These are phyloP conservation scores for Chernovozyma aurita DNA, from an alignment of 1,139 yeast species.

Conservation along the genomic window DNA sequence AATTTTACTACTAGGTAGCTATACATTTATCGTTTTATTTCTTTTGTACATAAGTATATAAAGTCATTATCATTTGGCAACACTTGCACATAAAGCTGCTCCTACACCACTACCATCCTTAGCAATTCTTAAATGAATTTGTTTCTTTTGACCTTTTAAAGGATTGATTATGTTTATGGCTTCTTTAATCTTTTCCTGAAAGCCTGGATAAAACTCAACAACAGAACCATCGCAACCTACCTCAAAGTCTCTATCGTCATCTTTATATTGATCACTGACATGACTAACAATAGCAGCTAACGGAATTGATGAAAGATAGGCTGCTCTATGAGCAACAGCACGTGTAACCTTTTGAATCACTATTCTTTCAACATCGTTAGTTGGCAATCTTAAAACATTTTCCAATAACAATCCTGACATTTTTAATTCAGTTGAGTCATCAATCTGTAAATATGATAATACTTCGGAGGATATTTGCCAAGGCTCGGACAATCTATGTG, in stretches of 20 bases:
- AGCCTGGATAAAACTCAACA: constrained; percentile 87
- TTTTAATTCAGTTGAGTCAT: constrained; percentile 64
- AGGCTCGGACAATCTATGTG: constrained; percentile 65
- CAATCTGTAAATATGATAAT: constrained; percentile 77
- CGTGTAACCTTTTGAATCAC: constrained; percentile 70
- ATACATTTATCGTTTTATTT: no score
- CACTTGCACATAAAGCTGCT: constrained; percentile 83
- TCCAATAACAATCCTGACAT: constrained; percentile 63
- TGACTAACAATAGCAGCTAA: constrained; percentile 64
- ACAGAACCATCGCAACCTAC: constrained; percentile 95
- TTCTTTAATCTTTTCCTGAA: constrained; percentile 68
- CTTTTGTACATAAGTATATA: no score
- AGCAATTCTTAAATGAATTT: constrained; percentile 71
- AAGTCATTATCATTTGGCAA: constrained; percentile 14
- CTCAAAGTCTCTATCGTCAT: constrained; percentile 68
- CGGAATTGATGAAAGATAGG: constrained; percentile 81
- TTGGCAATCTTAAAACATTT: constrained; percentile 61
- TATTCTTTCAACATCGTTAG: constrained; percentile 62
- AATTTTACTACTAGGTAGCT: no score
- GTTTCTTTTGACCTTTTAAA: constrained; percentile 65
- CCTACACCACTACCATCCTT: constrained; percentile 97
- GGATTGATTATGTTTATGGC: constrained; percentile 68
- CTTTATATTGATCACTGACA: constrained; percentile 39
- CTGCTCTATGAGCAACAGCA: constrained; percentile 81
- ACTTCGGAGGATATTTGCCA: constrained; percentile 82